Percentiles rank a stretch among this genome's conserved stretches.
phyloP scores from a whole-genome alignment of 371 early-diverging fungal species.

The Pancytospora philotis region DNA sequence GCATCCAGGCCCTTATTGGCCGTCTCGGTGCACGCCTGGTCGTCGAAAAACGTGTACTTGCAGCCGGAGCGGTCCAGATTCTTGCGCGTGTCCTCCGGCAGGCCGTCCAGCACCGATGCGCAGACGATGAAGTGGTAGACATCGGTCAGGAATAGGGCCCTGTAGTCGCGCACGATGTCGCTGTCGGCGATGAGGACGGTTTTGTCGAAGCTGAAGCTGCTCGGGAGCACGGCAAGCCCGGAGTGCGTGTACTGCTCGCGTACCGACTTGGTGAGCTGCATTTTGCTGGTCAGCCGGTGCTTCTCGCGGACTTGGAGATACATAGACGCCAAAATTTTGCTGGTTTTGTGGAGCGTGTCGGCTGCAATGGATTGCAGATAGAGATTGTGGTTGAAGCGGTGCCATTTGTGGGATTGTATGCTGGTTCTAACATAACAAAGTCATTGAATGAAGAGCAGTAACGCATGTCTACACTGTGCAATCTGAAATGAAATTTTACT shows the following conservation, averaged over 20 bases:
- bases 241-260: slow-evolving; percentile 1
- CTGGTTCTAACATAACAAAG: too few relatives aligned
- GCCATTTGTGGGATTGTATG: too few relatives aligned
- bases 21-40: background rate
- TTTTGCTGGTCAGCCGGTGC: background rate
- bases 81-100: background rate
- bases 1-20: background rate
- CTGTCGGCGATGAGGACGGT: background rate
- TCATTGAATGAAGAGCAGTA: too few relatives aligned
- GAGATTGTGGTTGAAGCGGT: too few relatives aligned
- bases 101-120: background rate
- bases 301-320: too few relatives aligned
- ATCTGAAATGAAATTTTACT: too few relatives aligned
- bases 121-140: background rate
- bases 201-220: background rate
- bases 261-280: background rate
- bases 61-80: background rate
- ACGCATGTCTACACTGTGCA: too few relatives aligned
- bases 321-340: too few relatives aligned
- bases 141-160: background rate
- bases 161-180: background rate
- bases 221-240: background rate
- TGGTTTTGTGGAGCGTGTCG: too few relatives aligned
- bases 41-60: background rate
- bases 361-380: too few relatives aligned